Percentiles rank a stretch among this genome's conserved stretches.
These are phyloP conservation scores for Amanita pseudoporphyria DNA, from an alignment of 768 basidiomycete species.

Conservation along the genomic window DNA sequence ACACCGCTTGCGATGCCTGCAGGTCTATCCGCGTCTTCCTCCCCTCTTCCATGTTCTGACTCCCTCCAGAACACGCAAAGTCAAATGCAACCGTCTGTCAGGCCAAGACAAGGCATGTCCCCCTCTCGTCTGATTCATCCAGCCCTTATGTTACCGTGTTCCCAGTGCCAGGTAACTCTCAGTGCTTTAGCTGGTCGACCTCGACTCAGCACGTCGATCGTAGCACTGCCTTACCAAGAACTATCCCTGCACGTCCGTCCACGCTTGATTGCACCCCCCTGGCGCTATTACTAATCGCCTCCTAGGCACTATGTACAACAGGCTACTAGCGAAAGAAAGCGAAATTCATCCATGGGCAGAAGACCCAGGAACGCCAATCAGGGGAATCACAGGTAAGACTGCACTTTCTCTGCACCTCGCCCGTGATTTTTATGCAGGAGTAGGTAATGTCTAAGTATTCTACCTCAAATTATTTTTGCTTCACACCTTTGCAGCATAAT, in stretches of 20 bases:
- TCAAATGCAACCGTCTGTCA: slow-evolving; percentile 78
- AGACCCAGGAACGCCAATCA: slow-evolving; percentile 58
- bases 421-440: neutral
- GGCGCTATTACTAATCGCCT: slow-evolving; percentile 7
- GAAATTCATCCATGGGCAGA: slow-evolving; percentile 42
- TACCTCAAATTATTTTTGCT: neutral
- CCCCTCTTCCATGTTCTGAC: slow-evolving; percentile 6
- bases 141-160: neutral
- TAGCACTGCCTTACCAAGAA: slow-evolving; percentile 84
- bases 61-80: slow-evolving; percentile 63
- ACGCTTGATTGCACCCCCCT: slow-evolving; percentile 22
- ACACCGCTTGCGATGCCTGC: slow-evolving; percentile 91
- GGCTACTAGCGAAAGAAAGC: slow-evolving; percentile 79
- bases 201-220: slow-evolving; percentile 12
- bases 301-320: slow-evolving; percentile 72
- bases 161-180: slow-evolving; percentile 54
- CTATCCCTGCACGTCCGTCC: slow-evolving; percentile 76
- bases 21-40: slow-evolving; percentile 33
- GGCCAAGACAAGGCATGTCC: slow-evolving; percentile 69
- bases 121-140: slow-evolving; percentile 11
- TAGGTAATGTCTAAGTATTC: neutral
- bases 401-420: slow-evolving; percentile 11
- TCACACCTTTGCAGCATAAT: slow-evolving; percentile 9
- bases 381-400: slow-evolving; percentile 29
- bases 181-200: slow-evolving; percentile 1